Evolutionary conservation across 2,329 filamentous ascomycete genomes (phyloP).

Genomic region (Xylariaceae sp.): DNA sequence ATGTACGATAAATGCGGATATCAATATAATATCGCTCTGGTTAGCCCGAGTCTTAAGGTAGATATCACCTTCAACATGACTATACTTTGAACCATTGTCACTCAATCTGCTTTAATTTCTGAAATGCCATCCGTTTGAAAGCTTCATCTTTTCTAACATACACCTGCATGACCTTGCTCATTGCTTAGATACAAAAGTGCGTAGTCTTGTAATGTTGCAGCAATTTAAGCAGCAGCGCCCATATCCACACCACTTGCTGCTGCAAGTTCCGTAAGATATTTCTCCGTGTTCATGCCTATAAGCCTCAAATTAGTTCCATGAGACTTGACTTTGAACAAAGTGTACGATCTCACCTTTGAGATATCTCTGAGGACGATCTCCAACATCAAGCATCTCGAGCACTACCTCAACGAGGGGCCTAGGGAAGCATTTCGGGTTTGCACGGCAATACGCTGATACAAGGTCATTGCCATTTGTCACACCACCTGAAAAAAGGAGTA

Average conservation of each 20-base stretch:
- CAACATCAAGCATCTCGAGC: slow-evolving; percentile 43
- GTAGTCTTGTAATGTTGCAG: neutral
- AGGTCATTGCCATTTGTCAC: slow-evolving; percentile 56
- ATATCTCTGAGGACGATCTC: slow-evolving; percentile 45
- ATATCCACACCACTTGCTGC: neutral
- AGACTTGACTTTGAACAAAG: slow-evolving; percentile 30
- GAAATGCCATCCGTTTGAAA: no score
- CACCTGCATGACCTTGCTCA: neutral
- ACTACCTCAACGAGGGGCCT: slow-evolving; percentile 41
- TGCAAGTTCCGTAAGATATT: neutral
- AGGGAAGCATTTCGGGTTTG: slow-evolving; percentile 40
- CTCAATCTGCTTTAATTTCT: no score
- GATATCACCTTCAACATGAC: no score
- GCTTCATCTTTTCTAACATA: neutral
- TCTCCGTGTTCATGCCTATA: neutral
- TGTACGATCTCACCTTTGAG: slow-evolving; percentile 29
- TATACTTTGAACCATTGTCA: no score
- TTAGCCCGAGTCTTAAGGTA: no score
- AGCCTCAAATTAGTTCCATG: neutral
- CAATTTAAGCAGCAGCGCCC: neutral
- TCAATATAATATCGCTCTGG: no score
- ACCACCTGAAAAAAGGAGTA: slow-evolving; percentile 36
- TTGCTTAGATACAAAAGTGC: neutral
- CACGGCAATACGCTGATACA: slow-evolving; percentile 47
- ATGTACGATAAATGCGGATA: no score